Evolutionary conservation across 2,329 filamentous ascomycete genomes (phyloP).

Genomic region (Apiospora aurea): DNA sequence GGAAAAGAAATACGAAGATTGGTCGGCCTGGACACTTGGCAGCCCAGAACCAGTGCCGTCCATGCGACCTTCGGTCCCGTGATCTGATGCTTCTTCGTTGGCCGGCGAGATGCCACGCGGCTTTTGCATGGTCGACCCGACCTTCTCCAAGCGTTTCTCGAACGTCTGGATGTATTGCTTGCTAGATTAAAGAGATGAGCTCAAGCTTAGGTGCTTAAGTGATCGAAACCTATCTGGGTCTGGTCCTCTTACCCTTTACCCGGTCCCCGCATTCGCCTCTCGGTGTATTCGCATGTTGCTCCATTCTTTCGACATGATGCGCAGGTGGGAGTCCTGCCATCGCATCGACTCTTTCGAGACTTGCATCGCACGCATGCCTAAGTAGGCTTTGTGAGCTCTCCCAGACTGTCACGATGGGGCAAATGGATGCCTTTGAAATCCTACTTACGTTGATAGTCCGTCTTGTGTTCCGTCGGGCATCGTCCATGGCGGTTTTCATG

Average conservation of each 20-base stretch:
- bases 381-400: neutral
- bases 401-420: neutral
- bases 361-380: neutral
- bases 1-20: neutral
- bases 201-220: neutral
- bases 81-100: neutral
- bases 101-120: neutral
- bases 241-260: neutral
- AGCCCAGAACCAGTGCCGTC: neutral
- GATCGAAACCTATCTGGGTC: neutral
- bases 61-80: neutral
- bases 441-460: neutral
- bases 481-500: no score
- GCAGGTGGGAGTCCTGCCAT: neutral
- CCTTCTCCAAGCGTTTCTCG: neutral
- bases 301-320: neutral
- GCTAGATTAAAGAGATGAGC: neutral
- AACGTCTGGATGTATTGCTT: neutral
- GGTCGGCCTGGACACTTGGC: neutral
- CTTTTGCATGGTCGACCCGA: neutral
- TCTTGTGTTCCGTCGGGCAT: neutral
- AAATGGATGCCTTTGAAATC: neutral
- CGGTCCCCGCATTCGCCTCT: neutral
- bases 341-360: neutral
- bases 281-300: neutral